These are phyloP conservation scores for Westerdykella aurantiaca DNA, from an alignment of 2,329 filamentous ascomycete genomes.

Conservation along the genomic window DNA sequence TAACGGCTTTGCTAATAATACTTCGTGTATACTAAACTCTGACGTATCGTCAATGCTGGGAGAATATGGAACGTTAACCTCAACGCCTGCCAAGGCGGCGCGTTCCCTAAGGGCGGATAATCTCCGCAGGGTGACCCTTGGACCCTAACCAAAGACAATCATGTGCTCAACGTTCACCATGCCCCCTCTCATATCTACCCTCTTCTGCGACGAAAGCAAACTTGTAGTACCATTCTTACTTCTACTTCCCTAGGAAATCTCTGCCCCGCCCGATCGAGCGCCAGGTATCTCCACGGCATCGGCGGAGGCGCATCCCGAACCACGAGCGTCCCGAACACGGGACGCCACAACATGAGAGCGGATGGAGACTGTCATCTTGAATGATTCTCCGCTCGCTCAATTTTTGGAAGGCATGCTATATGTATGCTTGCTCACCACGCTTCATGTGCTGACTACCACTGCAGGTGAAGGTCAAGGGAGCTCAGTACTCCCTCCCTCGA, in stretches of 20 bases:
- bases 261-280: not conserved
- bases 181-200: not conserved
- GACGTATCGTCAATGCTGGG: too few species aligned
- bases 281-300: not conserved
- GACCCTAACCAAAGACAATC: not conserved
- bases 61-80: not conserved
- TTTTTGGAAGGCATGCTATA: slow-evolving; percentile 72
- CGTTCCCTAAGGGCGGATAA: not conserved
- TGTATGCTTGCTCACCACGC: slow-evolving; percentile 1
- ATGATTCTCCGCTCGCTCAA: slow-evolving; percentile 80
- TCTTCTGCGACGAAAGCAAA: not conserved
- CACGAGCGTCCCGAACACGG: slow-evolving; percentile 5
- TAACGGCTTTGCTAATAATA: too few species aligned
- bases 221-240: too few species aligned
- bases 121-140: not conserved
- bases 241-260: not conserved
- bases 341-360: slow-evolving; percentile 23
- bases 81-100: not conserved
- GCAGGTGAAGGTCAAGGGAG: slow-evolving; percentile 32
- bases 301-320: slow-evolving; percentile 6
- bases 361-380: slow-evolving; percentile 85
- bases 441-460: slow-evolving; percentile 17
- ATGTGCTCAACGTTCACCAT: not conserved
- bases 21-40: too few species aligned
- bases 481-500: slow-evolving; percentile 19